Conservation (phyloP, 768 basidiomycete genomes). For the Tylopilus sp. region DNA sequence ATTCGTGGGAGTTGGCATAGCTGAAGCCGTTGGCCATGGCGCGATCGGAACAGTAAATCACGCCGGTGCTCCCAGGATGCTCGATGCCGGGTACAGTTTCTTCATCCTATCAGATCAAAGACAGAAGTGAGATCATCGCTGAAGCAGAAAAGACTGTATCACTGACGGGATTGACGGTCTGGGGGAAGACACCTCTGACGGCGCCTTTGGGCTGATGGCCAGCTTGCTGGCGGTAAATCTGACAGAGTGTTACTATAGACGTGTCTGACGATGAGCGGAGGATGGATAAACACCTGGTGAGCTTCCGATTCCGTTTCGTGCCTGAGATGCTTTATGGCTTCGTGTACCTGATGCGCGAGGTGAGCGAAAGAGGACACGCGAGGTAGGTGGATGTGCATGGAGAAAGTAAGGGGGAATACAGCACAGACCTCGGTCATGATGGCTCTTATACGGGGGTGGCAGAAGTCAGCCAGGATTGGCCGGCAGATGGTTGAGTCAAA, state of each 20-base stretch:
- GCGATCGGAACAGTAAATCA: conserved; percentile 88
- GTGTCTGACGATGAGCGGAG: not conserved
- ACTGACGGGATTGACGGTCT: conserved; percentile 68
- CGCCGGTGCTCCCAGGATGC: conserved; percentile 63
- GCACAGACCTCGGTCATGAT: conserved; percentile 39
- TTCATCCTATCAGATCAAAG: conserved; percentile 53
- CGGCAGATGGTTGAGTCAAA: conserved; percentile 13
- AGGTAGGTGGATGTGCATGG: conserved; percentile 32
- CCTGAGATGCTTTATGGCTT: conserved; percentile 62
- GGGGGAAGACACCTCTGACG: conserved; percentile 61
- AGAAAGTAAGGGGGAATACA: not conserved
- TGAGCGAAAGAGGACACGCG: conserved; percentile 26
- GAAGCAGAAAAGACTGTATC: not conserved
- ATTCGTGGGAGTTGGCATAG: conserved; percentile 72
- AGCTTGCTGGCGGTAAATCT: conserved; percentile 75
- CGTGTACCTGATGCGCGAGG: conserved; percentile 56
- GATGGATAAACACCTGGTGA: conserved; percentile 54
- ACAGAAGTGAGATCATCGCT: conserved; percentile 1
- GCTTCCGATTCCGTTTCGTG: conserved; percentile 87
- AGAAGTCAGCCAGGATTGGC: conserved; percentile 7
- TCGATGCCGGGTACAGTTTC: conserved; percentile 88
- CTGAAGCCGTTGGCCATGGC: conserved; percentile 95
- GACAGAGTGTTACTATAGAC: conserved; percentile 6
- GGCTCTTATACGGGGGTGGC: conserved; percentile 43
- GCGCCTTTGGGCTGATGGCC: conserved; percentile 67